Base-by-base conservation (phyloP, 1,139 yeast genomes). In the Pichia sp. region DNA sequence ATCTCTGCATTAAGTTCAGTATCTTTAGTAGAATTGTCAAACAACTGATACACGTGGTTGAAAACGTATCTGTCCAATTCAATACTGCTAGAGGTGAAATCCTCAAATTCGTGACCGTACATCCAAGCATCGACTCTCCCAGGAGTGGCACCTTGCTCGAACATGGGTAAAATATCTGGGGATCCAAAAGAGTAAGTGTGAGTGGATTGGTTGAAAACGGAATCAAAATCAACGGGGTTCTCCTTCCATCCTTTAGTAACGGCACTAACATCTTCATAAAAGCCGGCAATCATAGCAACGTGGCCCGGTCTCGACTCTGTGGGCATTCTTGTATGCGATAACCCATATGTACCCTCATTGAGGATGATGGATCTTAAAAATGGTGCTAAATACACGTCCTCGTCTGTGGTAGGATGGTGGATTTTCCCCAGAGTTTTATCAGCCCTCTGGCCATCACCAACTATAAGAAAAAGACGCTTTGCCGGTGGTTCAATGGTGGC, bases 231-330 rank as follows among this genome's bases (percentile, higher is more conserved):
- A 14, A 88, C 98, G 0, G 99, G 99, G 53, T 93, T 93, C 51
- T 87, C 96, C 53, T 91, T 88, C 99, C 98, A 93, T 5, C 91
- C 99, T 55, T 91, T 93, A 1, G 98, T 91, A 1, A 93, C 98
- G 1, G 98, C 98, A 48, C 93, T 79, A 6, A 93, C 98, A 56
- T 93, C 98, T 62, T 93, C 98, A 59, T 93, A 93, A 56, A 93
- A 91, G 1, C 99, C 98, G 2, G 98, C 97, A 55, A 93, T 93
- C 80, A 93, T 78, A 3, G 98, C 98, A 31, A 93, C 97, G 59
- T 93, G 99, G 10, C 99, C 99, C 0, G 99, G 99, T 41, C 99
- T 73, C 7, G 96, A 87, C 60, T 93, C 99, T 0, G 98, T 93
- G n/a, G 99, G 99, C 95, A 93, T 87, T 60, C 98, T 73, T 1